Evolutionary conservation across 306 rosid species (phyloP).

Genomic region (Castanea mollissima): DNA sequence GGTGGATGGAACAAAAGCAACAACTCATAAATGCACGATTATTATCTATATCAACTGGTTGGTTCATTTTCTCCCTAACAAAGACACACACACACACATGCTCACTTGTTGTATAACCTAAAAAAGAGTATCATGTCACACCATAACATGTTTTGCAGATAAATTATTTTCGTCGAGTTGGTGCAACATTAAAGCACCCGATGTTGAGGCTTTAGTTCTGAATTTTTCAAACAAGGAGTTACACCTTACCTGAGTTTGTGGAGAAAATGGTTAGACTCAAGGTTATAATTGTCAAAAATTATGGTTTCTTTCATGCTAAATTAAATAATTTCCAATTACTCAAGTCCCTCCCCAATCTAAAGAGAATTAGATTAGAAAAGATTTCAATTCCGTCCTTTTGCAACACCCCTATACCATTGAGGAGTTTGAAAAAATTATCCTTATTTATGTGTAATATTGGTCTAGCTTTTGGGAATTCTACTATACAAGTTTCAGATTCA

Average conservation of each 20-base stretch:
- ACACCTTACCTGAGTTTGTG: background rate
- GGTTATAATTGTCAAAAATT: background rate
- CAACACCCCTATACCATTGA: background rate
- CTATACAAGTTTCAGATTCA: conserved; percentile 21
- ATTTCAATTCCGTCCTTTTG: conserved; percentile 27
- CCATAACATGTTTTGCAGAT: background rate
- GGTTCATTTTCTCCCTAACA: background rate
- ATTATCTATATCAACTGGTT: background rate
- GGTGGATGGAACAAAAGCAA: background rate
- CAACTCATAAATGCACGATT: background rate
- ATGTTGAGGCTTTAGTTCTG: background rate
- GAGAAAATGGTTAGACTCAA: conserved; percentile 6
- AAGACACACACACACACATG: background rate
- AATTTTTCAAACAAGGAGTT: background rate
- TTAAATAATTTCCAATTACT: background rate
- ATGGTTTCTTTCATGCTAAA: background rate
- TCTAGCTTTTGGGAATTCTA: conserved; percentile 21
- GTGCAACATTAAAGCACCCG: background rate
- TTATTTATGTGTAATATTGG: conserved; percentile 40
- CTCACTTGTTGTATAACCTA: background rate
- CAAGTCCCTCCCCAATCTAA: background rate
- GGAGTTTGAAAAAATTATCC: conserved; percentile 31
- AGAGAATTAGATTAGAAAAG: background rate
- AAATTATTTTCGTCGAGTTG: background rate
- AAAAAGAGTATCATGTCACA: background rate